A percentile compares a stretch with the other conserved stretches of the same genome.
Evolutionary conservation across 768 basidiomycete species (phyloP).

Genomic region (Russula sp.): DNA sequence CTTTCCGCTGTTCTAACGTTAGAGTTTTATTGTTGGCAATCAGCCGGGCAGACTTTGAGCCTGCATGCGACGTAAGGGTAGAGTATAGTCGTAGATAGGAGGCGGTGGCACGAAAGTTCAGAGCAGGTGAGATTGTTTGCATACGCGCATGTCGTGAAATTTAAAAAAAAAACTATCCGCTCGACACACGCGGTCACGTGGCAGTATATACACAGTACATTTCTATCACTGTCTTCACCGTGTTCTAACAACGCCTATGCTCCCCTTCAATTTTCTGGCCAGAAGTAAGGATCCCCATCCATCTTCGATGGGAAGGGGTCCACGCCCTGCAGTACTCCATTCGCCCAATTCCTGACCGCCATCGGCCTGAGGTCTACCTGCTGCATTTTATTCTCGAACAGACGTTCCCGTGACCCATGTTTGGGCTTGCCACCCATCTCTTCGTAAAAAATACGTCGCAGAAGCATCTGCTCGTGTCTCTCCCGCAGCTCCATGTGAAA

Average conservation of each 20-base stretch:
- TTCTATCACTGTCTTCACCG: neutral
- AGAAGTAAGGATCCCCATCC: neutral
- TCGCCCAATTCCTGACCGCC: neutral
- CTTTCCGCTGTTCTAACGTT: neutral
- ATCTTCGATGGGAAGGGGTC: neutral
- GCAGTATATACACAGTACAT: neutral
- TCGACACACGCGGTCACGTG: slow-evolving; percentile 9
- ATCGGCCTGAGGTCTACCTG: slow-evolving; percentile 3
- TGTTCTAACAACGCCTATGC: neutral
- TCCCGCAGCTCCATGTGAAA: neutral
- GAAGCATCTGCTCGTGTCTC: slow-evolving; percentile 1
- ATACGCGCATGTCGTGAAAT: neutral
- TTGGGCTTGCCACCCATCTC: slow-evolving; percentile 4
- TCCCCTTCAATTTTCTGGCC: neutral
- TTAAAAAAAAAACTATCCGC: neutral
- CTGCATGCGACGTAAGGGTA: neutral
- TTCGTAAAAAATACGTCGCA: slow-evolving; percentile 8
- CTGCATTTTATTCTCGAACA: slow-evolving; percentile 5
- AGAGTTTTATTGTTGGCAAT: neutral
- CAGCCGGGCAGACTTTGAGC: neutral
- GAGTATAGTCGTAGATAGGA: slow-evolving; percentile 17
- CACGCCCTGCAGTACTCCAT: neutral
- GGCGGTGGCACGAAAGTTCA: neutral
- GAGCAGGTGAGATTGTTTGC: neutral
- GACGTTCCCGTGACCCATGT: slow-evolving; percentile 3